These are phyloP conservation scores for Fusarium algeriense DNA, from an alignment of 2,329 filamentous ascomycete species.

Conservation along the genomic window DNA sequence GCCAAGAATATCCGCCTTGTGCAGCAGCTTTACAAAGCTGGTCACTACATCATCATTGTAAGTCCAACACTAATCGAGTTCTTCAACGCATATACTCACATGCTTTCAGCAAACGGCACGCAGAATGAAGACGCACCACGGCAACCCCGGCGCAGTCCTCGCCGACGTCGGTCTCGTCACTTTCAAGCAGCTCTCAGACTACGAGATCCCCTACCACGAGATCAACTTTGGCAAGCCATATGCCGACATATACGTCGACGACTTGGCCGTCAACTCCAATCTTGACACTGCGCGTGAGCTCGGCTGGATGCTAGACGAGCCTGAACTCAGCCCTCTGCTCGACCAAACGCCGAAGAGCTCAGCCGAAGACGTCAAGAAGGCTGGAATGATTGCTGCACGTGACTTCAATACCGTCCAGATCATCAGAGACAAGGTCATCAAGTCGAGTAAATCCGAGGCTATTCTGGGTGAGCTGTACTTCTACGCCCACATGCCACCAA, in stretches of 20 bases:
- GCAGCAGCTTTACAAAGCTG: constrained; percentile 1
- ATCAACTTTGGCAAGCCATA: constrained; percentile 3
- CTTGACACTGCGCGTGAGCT: not conserved
- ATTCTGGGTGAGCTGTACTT: constrained; percentile 3
- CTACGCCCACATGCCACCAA: constrained; percentile 2
- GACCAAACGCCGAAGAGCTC: not conserved
- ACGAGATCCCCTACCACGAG: constrained; percentile 3
- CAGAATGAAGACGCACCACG: not conserved
- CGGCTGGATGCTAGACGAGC: constrained; percentile 1
- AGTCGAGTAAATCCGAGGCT: not conserved
- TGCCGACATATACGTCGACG: not conserved
- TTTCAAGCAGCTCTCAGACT: not conserved
- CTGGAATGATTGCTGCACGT: not conserved
- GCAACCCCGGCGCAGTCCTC: not conserved
- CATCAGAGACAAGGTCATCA: constrained; percentile 5
- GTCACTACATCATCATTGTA: constrained; percentile 4
- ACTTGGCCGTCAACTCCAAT: not conserved
- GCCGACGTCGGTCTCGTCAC: not conserved
- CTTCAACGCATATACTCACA: accelerated
- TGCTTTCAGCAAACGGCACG: not conserved
- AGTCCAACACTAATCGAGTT: not conserved
- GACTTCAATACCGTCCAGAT: constrained; percentile 3
- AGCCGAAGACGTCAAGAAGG: not conserved
- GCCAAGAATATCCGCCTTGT: not conserved
- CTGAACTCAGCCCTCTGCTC: not conserved